A percentile compares a stretch with the other conserved stretches of the same genome.
These are phyloP conservation scores for Aspergillus sp. DNA, from an alignment of 2,329 filamentous ascomycete genomes.

Conservation along the genomic window DNA sequence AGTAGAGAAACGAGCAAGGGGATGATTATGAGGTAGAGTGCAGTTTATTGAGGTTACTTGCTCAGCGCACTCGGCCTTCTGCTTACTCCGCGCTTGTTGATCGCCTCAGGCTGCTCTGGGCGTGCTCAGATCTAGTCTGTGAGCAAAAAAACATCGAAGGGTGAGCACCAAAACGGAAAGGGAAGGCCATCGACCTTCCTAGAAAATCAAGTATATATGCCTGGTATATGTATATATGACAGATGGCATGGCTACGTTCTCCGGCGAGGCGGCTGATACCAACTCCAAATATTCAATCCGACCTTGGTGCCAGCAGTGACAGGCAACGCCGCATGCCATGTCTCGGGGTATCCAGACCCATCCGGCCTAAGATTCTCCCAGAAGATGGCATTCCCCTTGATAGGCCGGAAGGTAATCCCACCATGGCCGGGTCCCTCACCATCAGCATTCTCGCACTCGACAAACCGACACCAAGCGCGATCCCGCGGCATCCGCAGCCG, in stretches of 20 bases:
- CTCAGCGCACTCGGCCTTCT: too few species aligned
- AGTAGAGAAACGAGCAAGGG: too few species aligned
- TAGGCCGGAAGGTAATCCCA: constrained; percentile 58
- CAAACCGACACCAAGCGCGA: constrained; percentile 54
- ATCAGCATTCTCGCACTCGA: constrained; percentile 49
- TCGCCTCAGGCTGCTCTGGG: too few species aligned
- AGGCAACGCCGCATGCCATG: constrained; percentile 60
- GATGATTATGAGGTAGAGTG: too few species aligned
- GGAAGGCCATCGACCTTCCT: too few species aligned
- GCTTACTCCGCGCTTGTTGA: too few species aligned
- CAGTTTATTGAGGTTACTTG: too few species aligned
- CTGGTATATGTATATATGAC: not conserved
- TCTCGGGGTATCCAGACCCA: constrained; percentile 56
- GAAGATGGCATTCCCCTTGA: constrained; percentile 58
- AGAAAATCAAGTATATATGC: too few species aligned
- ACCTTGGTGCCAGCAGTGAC: constrained; percentile 57
- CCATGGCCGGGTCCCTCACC: constrained; percentile 8
- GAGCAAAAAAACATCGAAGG: too few species aligned
- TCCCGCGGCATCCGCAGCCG: constrained; percentile 44
- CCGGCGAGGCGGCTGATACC: constrained; percentile 46
- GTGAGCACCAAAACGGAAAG: too few species aligned
- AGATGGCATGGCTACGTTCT: not conserved
- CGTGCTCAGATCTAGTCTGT: too few species aligned
- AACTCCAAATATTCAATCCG: constrained; percentile 65
- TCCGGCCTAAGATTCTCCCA: constrained; percentile 60